Percentiles rank a stretch among this genome's conserved stretches.
Conservation (phyloP, 2,329 filamentous ascomycete genomes). For the Neodidymelliopsis sp. region DNA sequence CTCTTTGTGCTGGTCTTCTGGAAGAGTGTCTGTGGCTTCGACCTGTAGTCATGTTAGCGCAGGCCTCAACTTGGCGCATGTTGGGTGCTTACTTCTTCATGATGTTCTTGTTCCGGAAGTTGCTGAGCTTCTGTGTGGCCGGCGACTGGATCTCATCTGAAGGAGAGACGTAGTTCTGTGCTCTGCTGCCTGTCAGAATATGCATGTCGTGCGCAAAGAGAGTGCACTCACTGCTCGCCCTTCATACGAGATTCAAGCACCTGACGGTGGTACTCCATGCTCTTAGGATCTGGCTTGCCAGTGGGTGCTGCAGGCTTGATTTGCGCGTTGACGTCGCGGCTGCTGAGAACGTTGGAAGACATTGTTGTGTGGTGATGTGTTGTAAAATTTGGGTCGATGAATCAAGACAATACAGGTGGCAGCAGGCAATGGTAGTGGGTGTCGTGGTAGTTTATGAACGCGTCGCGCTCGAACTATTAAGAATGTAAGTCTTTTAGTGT, state of each 20-base stretch:
- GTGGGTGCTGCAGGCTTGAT: constrained; percentile 35
- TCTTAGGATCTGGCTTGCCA: constrained; percentile 49
- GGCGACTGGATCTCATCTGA: constrained; percentile 92
- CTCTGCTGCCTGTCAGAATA: constrained; percentile 44
- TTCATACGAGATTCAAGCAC: constrained; percentile 76
- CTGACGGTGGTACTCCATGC: constrained; percentile 78
- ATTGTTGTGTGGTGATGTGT: constrained; percentile 50
- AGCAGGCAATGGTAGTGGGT: constrained; percentile 1
- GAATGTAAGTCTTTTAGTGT: constrained; percentile 17
- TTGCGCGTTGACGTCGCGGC: constrained; percentile 70
- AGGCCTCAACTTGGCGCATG: too few species aligned
- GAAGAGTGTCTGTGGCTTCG: constrained; percentile 52
- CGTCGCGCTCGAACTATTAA: constrained; percentile 12
- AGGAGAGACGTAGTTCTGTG: constrained; percentile 75
- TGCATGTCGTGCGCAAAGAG: background rate
- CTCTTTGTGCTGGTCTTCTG: constrained; percentile 52
- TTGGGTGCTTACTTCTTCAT: constrained; percentile 66
- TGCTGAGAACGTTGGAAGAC: constrained; percentile 67
- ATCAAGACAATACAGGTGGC: constrained; percentile 5
- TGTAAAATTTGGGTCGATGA: constrained; percentile 2
- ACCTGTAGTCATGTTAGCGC: constrained; percentile 33
- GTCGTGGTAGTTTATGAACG: constrained; percentile 12
- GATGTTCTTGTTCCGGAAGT: constrained; percentile 80
- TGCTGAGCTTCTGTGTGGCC: constrained; percentile 81
- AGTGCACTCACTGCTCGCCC: constrained; percentile 65